Evolutionary conservation across 2,329 filamentous ascomycete genomes (phyloP), one percentile per base, ranked within the genome.

Genomic region (Lasiodiplodia sp.): DNA sequence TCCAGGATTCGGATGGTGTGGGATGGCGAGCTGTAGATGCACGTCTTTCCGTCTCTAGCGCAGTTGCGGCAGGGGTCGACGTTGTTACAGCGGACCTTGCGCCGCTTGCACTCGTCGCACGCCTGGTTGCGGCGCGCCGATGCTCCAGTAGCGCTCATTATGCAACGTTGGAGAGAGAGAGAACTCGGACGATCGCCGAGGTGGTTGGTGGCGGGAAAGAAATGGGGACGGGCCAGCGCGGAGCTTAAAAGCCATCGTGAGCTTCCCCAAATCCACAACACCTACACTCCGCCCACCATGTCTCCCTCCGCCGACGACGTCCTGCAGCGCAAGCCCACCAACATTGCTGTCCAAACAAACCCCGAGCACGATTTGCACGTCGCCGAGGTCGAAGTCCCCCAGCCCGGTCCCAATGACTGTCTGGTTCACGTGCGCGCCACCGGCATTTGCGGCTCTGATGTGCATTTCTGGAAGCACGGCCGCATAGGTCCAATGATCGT

Each of bases 401-500:
- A 84, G 14, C 87, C 87, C 18, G 74, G 76, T 51, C 76, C 81
- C 34, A 77, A 79, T 70, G 88, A 92, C 76, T 84, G 92, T 67
- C 86, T 91, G 79, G 79, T 92, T 71, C 83, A 85, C 71, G 84
- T 92, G 71, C 86, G 86, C 70, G 85, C 87, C 72, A 92, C 90
- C 3, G 89, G 89, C 34, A 88, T 92, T 75, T 92, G 90, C 78
- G 90, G 90, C 75, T 90, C 87, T 66, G 90, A 92, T 78, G 85
- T 90, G 4, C 90, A 97, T 85, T 97, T 97, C 88, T 96, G 93
- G 87, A 84, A 87, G 71, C 91, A 96, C 79, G 93, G 92, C 76
- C 89, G 91, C 76, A 85, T 85, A 70, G 83, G 83, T 1, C 75
- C 78, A 72, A 85, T 84, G 72, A 72, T 85, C 49, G 82, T 85